Evolutionary conservation across 2,329 filamentous ascomycete species (phyloP), one percentile per base, ranked within the genome.

Genomic region (Leptosphaerulina australis): DNA sequence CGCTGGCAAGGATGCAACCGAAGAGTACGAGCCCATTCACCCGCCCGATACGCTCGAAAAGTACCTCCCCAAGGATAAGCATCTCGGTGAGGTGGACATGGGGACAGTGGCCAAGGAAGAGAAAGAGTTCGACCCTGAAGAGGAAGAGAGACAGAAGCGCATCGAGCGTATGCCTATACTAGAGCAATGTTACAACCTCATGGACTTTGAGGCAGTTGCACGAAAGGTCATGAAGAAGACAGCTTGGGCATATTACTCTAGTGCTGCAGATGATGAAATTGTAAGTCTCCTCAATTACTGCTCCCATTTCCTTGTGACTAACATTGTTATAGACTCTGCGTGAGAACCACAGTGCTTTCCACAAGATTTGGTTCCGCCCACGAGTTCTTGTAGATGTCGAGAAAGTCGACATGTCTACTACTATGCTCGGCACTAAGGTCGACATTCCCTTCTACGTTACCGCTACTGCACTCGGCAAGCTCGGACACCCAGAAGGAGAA

Each of bases 241-340:
- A 1, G 93, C 93, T 0, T 99, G 94, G 94, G 94, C 89, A 20
- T 99, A 99, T 77, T 99, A 99, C 74, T 96, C 91, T 0, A 94
- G 89, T 68, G 93, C 90, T 48, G 91, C 93, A 0, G 90, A 94
- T 68, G 90, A 95, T 67, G 90, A 93, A 74, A 91, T 93, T 75
- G 88, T 90, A 70, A 67, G 83, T 71, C 41, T 18, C 18, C 10
- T n/a, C 10, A 11, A 11, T 4, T 11, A 8, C 26, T 1, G 22
- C 12, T 1, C 18, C 4, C 15, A 5, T n/a, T 25, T 31, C 34
- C 38, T 4, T n/a, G 12, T 10, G n/a, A 8, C 59, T 60, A 35
- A 54, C 65, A 69, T 41, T 58, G 2, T 5, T 4, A 21, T 18
- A 95, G 88, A 97, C 94, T 0, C 81, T 97, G 80, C 86, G 93